Evolutionary conservation across 805 yeast genomes (phyloP), one percentile per base, ranked within the genome.

Genomic region (Kodamaea neixiangensis): DNA sequence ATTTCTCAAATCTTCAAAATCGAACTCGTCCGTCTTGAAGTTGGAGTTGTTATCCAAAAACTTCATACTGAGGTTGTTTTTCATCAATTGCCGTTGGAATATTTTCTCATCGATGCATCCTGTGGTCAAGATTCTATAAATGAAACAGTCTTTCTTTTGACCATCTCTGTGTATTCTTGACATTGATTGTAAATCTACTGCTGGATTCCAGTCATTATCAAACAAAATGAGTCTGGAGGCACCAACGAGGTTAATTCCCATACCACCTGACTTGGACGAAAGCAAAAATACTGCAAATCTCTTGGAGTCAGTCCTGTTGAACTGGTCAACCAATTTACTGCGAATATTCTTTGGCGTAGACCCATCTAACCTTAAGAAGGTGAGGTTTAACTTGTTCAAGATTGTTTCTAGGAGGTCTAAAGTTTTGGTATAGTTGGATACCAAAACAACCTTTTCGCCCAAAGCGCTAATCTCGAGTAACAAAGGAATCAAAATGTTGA

Each of bases 201-300:
- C 82, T 0, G 99, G 99, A 56, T 94, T 94, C 99, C 99, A 94
- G 62, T 94, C 98, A 56, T 94, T 89, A 64, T 94, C 99, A 62
- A 89, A 87, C 18, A 94, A 69, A 4, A 94, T 77, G 38, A 94
- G 69, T 21, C 98, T 71, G 0, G 96, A 89, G 0, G 96, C 99
- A 0, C 98, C 99, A 31, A 89, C 79, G 31, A 94, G 72, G 61
- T 94, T 94, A 39, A 94, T 73, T 0, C 99, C 99, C 53, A 87
- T 85, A 0, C 99, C 99, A 3, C 99, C 99, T 3, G 96, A 85
- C 65, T 91, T 89, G 0, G 97, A 87, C 3, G 97, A 89, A 10
- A 94, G 67, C 10, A 94, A 68, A 57, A 94, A 90, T 0, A 85
- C 86, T 61, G 87, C 82, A 33, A 66, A 61, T 3, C 73, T 66